These are phyloP conservation scores for Nannizziopsis arthrosporioides DNA, from an alignment of 2,329 filamentous ascomycete genomes.

Conservation along the genomic window DNA sequence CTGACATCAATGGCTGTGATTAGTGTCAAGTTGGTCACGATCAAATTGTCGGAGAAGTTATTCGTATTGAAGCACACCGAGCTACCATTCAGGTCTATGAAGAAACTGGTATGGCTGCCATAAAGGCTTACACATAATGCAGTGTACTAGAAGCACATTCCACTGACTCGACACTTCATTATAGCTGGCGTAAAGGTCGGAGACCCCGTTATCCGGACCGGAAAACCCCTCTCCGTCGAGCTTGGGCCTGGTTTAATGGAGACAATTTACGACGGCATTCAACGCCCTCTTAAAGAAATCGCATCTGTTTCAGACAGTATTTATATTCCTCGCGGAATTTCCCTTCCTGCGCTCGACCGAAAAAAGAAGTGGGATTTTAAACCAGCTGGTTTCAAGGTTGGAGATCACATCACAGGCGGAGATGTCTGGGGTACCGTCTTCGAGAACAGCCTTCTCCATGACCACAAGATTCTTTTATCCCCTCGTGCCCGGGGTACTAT, in stretches of 20 bases:
- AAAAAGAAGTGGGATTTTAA: conserved; percentile 94
- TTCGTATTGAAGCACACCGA: conserved; percentile 90
- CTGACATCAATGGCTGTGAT: conserved; percentile 9
- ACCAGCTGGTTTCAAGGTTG: conserved; percentile 72
- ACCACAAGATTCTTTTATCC: conserved; percentile 86
- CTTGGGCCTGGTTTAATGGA: conserved; percentile 94
- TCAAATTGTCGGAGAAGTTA: conserved; percentile 89
- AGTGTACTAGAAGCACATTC: not conserved
- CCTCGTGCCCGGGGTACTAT: conserved; percentile 85
- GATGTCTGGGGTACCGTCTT: conserved; percentile 91
- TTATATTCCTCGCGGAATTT: conserved; percentile 92
- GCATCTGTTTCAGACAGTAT: conserved; percentile 68
- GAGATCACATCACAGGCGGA: conserved; percentile 91
- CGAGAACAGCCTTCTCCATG: conserved; percentile 88
- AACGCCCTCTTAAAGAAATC: conserved; percentile 83
- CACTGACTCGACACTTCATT: not conserved
- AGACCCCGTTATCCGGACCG: conserved; percentile 79
- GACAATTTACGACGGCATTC: conserved; percentile 99
- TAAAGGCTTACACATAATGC: conserved; percentile 12
- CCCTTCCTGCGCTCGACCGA: conserved; percentile 76
- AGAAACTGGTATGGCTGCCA: conserved; percentile 63
- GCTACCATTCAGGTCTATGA: conserved; percentile 98
- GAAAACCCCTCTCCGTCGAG: conserved; percentile 94
- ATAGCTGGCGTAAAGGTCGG: conserved; percentile 82
- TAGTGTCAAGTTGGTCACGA: conserved; percentile 88